phyloP scores from a whole-genome alignment of 2,329 filamentous ascomycete genomes.

The Teratosphaeria nubilosa region DNA sequence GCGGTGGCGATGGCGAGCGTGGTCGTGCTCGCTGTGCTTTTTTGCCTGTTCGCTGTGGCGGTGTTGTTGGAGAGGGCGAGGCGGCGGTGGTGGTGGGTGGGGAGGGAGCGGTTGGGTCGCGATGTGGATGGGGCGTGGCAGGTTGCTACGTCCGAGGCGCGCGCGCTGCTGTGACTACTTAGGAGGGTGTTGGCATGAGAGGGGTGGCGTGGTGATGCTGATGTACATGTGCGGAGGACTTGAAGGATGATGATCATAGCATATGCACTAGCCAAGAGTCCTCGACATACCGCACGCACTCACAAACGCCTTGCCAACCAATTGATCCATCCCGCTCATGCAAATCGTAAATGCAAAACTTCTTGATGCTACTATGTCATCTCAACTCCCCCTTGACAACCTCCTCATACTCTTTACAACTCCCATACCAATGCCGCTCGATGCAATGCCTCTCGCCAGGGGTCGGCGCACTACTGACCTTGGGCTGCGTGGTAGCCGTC shows the following conservation, averaged over 20 bases:
- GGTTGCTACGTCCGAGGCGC: no score
- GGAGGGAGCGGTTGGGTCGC: neutral
- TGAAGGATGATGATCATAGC: no score
- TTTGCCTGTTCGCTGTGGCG: no score
- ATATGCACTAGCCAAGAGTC: no score
- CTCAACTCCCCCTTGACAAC: neutral
- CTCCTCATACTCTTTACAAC: constrained; percentile 10
- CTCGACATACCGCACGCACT: neutral
- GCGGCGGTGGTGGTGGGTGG: neutral
- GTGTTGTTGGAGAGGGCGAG: no score
- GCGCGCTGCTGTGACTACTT: no score
- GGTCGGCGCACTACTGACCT: constrained; percentile 8
- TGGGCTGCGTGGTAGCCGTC: constrained; percentile 8
- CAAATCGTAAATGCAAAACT: neutral
- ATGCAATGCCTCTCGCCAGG: constrained; percentile 11
- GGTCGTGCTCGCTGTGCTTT: no score
- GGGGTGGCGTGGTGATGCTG: no score
- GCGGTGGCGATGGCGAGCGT: no score
- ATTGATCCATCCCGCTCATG: neutral
- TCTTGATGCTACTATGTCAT: neutral
- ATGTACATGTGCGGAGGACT: no score
- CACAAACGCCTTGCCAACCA: neutral
- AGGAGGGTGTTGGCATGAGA: no score
- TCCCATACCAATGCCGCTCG: constrained; percentile 18
- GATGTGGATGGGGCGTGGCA: no score